Percentiles rank a stretch among this genome's conserved stretches.
Conservation (phyloP, 129 eudicot species). For the Oenanthe sinensis region DNA sequence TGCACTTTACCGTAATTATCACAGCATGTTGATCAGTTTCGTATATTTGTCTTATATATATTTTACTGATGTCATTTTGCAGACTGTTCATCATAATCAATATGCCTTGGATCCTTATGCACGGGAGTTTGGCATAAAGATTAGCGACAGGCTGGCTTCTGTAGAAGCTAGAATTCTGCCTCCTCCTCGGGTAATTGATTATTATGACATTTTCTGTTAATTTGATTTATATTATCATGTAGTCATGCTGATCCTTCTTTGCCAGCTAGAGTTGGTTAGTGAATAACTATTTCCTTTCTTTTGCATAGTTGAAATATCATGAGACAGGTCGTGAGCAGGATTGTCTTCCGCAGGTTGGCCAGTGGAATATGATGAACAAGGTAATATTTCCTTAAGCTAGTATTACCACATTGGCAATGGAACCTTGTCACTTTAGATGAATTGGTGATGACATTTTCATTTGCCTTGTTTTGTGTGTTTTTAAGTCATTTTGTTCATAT, state of each 20-base stretch:
- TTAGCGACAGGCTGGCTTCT: conserved; percentile 70
- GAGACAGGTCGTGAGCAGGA: conserved; percentile 92
- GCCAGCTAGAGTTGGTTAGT: background rate
- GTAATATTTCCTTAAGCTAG: conserved; percentile 21
- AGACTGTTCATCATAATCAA: conserved; percentile 82
- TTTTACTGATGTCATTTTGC: conserved; percentile 10
- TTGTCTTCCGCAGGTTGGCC: conserved; percentile 87
- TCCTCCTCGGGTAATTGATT: conserved; percentile 62
- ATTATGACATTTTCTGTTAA: background rate
- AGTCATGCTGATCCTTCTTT: background rate
- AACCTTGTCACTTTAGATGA: background rate
- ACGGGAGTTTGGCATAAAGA: conserved; percentile 80
- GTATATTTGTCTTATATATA: background rate
- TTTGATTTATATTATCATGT: background rate
- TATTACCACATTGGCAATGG: background rate
- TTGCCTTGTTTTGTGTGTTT: background rate
- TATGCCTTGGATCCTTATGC: conserved; percentile 78
- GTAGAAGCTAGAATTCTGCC: conserved; percentile 96
- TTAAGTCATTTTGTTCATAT: background rate
- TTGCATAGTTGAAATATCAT: conserved; percentile 76
- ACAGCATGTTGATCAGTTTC: background rate
- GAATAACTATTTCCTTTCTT: background rate
- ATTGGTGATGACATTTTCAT: background rate
- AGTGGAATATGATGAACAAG: conserved; percentile 99
- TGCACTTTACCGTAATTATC: background rate